Evolutionary conservation across 176 grass and related monocot species (phyloP).

Genomic region (Oropetium thomaeum): DNA sequence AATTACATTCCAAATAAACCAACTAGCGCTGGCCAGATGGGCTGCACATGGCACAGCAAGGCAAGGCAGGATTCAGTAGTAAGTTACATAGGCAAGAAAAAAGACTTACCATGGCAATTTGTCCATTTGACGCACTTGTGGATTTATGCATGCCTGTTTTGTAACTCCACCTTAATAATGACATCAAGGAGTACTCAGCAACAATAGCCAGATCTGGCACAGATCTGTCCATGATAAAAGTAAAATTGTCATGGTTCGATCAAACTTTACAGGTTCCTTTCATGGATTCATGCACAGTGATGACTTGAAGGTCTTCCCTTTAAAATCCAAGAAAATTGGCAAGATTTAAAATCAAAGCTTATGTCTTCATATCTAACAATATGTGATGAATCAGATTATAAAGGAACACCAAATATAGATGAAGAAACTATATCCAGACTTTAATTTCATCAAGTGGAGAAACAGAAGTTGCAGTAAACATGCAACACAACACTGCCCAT

Average conservation of each 20-base stretch:
- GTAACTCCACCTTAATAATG: constrained; percentile 90
- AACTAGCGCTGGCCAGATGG: too few species aligned
- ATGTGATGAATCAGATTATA: neutral
- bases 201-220: constrained; percentile 59
- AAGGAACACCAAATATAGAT: constrained; percentile 5
- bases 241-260: constrained; percentile 20
- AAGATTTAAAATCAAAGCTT: neutral
- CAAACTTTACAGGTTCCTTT: neutral
- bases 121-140: constrained; percentile 72
- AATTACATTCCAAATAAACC: constrained; percentile 5
- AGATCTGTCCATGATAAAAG: constrained; percentile 51
- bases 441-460: constrained; percentile 17
- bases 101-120: constrained; percentile 67
- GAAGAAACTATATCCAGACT: neutral
- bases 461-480: constrained; percentile 18
- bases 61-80: too few species aligned
- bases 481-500: neutral
- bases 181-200: constrained; percentile 76
- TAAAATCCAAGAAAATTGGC: constrained; percentile 9
- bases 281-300: neutral
- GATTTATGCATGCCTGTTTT: constrained; percentile 94
- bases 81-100: constrained; percentile 28
- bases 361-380: constrained; percentile 3
- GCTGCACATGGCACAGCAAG: too few species aligned
- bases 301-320: neutral